phyloP scores from a whole-genome alignment of 331 rosid species.

The Rhamnella rubrinervis region DNA sequence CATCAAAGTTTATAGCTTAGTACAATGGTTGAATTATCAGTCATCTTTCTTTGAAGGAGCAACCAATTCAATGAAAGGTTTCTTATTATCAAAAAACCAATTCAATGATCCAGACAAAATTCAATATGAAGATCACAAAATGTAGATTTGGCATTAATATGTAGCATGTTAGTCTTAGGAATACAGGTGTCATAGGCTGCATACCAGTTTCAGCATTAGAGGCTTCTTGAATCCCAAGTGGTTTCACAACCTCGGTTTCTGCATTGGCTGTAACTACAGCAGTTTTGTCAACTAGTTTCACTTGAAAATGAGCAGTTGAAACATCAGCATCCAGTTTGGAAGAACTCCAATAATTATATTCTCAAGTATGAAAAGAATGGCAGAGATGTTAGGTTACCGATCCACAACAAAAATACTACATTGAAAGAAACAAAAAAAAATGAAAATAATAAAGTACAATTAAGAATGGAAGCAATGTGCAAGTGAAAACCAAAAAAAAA shows the following conservation, averaged over 20 bases:
- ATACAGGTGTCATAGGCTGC: neutral
- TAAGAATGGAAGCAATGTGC: too few relatives aligned
- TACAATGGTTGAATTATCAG: too few relatives aligned
- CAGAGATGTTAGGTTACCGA: too few relatives aligned
- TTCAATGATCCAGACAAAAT: neutral
- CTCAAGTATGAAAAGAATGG: too few relatives aligned
- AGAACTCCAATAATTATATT: neutral
- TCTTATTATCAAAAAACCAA: too few relatives aligned
- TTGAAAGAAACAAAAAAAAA: too few relatives aligned
- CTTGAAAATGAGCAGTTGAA: slow-evolving; percentile 38
- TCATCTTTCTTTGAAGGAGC: neutral
- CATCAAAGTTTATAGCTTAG: too few relatives aligned
- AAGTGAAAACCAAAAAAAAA: too few relatives aligned
- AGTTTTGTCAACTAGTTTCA: slow-evolving; percentile 72
- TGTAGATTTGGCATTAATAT: neutral
- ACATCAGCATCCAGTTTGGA: slow-evolving; percentile 12
- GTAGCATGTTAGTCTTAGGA: neutral
- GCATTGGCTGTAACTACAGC: slow-evolving; percentile 71
- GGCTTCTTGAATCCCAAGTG: slow-evolving; percentile 75
- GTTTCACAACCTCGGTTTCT: slow-evolving; percentile 73
- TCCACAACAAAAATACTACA: too few relatives aligned
- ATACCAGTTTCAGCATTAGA: slow-evolving; percentile 69
- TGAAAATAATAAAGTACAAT: too few relatives aligned
- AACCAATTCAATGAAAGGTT: too few relatives aligned
- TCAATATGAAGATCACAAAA: neutral